Evolutionary conservation across 106 monocot genomes (phyloP).

Genomic region (Chionographis japonica): DNA sequence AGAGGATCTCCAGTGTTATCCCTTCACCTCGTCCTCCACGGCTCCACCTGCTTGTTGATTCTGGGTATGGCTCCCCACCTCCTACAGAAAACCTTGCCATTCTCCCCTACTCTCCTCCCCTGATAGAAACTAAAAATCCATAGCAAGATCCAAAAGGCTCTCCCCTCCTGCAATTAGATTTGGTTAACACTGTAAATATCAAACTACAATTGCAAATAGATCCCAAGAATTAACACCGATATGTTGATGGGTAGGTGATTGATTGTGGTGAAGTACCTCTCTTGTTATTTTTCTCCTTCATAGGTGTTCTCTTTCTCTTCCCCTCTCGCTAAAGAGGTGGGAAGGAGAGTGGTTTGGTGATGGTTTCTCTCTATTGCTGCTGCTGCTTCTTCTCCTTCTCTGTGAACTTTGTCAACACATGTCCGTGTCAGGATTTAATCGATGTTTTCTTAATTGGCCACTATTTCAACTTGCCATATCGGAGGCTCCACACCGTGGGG

Average conservation of each 20-base stretch:
- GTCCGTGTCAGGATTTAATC: neutral
- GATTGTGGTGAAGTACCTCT: too few species aligned
- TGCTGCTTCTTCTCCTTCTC: too few species aligned
- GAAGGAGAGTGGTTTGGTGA: too few species aligned
- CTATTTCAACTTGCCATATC: too few species aligned
- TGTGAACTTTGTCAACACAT: neutral
- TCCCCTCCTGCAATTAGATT: neutral
- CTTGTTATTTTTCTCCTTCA: too few species aligned
- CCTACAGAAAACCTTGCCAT: constrained; percentile 70
- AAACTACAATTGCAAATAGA: neutral
- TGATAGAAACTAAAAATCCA: neutral
- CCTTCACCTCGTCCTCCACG: constrained; percentile 3
- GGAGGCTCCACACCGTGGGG: too few species aligned
- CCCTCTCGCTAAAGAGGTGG: too few species aligned
- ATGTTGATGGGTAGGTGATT: too few species aligned
- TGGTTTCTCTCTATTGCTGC: too few species aligned
- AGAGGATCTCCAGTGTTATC: constrained; percentile 44
- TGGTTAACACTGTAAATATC: neutral
- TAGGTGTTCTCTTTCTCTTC: too few species aligned
- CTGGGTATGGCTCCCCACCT: constrained; percentile 25
- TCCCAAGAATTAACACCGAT: too few species aligned
- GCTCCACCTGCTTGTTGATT: constrained; percentile 15
- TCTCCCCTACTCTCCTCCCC: neutral
- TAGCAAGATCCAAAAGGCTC: constrained; percentile 1
- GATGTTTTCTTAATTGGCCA: too few species aligned